phyloP scores from a whole-genome alignment of 192 early-diverging fungal genomes.

The Globomyces pollinis-pini region DNA sequence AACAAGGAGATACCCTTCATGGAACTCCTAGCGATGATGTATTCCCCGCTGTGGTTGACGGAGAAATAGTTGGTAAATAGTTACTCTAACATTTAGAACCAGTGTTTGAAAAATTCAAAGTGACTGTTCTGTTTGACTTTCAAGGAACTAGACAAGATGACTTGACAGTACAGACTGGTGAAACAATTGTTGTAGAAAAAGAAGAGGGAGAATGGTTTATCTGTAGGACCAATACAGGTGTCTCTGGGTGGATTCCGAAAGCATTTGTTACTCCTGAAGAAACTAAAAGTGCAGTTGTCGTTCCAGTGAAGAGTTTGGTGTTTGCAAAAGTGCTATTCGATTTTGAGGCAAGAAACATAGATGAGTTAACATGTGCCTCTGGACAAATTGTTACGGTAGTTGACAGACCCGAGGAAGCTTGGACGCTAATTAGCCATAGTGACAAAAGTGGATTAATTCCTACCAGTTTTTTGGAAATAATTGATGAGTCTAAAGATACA shows the following conservation, averaged over 20 bases:
- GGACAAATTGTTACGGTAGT: constrained; percentile 32
- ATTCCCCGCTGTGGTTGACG: constrained; percentile 7
- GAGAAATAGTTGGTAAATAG: too few species aligned
- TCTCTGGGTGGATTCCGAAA: constrained; percentile 54
- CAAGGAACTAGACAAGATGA: constrained; percentile 44
- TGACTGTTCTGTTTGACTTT: constrained; percentile 36
- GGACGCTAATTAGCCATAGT: constrained; percentile 37
- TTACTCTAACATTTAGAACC: too few species aligned
- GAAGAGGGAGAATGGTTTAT: constrained; percentile 65
- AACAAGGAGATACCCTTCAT: not conserved
- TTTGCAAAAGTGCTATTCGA: constrained; percentile 31
- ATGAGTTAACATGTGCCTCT: constrained; percentile 32
- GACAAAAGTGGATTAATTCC: constrained; percentile 42
- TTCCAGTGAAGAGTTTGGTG: not conserved
- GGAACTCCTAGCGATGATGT: constrained; percentile 11
- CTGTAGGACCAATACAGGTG: constrained; percentile 31
- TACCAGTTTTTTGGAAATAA: constrained; percentile 26
- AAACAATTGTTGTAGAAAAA: constrained; percentile 46
- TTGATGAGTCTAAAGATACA: not conserved
- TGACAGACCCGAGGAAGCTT: constrained; percentile 30
- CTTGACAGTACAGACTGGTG: constrained; percentile 37
- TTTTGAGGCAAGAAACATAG: constrained; percentile 26
- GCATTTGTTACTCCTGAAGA: constrained; percentile 44
- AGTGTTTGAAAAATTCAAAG: too few species aligned
- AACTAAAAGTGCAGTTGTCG: not conserved